phyloP scores from a whole-genome alignment of 352 stramenopile genomes.

The Phytophthora pisi region DNA sequence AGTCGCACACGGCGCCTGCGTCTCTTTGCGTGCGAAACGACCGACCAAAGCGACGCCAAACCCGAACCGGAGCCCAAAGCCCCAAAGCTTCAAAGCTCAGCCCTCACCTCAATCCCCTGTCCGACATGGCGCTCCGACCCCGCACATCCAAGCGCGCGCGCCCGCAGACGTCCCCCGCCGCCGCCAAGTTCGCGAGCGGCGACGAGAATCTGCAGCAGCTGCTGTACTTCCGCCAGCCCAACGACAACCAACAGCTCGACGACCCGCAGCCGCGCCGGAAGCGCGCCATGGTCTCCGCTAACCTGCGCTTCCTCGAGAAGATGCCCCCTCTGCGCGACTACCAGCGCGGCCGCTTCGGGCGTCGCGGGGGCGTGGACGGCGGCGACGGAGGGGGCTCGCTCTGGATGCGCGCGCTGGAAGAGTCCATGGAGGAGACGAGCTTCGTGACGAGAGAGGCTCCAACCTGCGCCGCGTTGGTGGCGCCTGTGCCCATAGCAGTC shows the following conservation, averaged over 20 bases:
- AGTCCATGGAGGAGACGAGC: conserved; percentile 73
- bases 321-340: conserved; percentile 66
- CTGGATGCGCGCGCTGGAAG: conserved; percentile 69
- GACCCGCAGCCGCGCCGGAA: conserved; percentile 49
- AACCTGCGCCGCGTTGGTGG: conserved; percentile 47
- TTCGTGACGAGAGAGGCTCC: conserved; percentile 59
- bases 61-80: neutral
- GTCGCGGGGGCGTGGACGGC: conserved; percentile 68
- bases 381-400: conserved; percentile 38
- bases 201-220: conserved; percentile 18
- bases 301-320: conserved; percentile 74
- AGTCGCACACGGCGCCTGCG: conserved; percentile 9
- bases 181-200: conserved; percentile 20
- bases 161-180: conserved; percentile 24
- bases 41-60: conserved; percentile 13
- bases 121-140: conserved; percentile 26
- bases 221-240: neutral
- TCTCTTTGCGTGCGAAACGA: conserved; percentile 42
- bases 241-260: conserved; percentile 16
- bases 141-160: conserved; percentile 32
- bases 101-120: neutral
- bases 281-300: conserved; percentile 56
- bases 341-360: conserved; percentile 60
- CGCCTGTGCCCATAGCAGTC: conserved; percentile 35
- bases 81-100: neutral